Conservation (phyloP, 2,329 filamentous ascomycete genomes). For the Pestalotiopsis sp. region DNA sequence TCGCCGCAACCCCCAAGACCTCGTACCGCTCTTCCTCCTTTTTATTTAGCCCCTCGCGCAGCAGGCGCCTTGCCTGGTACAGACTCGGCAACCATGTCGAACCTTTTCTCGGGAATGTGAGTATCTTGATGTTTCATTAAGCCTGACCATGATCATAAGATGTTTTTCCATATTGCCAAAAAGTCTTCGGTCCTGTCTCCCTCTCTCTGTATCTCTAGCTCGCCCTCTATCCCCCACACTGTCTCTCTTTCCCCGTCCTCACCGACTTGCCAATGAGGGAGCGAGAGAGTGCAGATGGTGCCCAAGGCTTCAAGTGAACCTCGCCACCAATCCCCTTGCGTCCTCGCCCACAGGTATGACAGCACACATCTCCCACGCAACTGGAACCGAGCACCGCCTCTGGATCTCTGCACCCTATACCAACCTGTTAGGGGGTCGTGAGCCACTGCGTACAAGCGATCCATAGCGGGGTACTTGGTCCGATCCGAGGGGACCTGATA, state of each 20-base stretch:
- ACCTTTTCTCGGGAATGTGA: constrained; percentile 66
- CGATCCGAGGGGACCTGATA: neutral
- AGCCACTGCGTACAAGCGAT: neutral
- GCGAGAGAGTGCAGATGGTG: constrained; percentile 3
- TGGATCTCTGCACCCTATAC: neutral
- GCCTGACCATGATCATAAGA: neutral
- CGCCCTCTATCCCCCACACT: constrained; percentile 14
- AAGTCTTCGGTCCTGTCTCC: neutral
- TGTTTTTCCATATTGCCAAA: neutral
- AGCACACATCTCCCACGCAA: neutral
- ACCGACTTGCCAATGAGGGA: neutral
- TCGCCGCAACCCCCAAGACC: neutral
- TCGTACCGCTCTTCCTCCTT: constrained; percentile 7
- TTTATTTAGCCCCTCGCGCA: constrained; percentile 8
- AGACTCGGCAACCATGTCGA: constrained; percentile 52
- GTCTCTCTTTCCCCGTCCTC: neutral
- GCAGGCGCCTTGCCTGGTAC: constrained; percentile 9
- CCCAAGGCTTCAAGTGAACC: constrained; percentile 8
- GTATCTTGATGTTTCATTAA: constrained; percentile 33
- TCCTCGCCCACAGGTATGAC: neutral
- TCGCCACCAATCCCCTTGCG: constrained; percentile 2
- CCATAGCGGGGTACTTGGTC: constrained; percentile 8
- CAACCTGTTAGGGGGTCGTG: neutral
- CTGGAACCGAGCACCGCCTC: constrained; percentile 7
- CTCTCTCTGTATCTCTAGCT: neutral